Evolutionary conservation across 2,329 filamentous ascomycete genomes (phyloP).

Genomic region (Verticillium longisporum): DNA sequence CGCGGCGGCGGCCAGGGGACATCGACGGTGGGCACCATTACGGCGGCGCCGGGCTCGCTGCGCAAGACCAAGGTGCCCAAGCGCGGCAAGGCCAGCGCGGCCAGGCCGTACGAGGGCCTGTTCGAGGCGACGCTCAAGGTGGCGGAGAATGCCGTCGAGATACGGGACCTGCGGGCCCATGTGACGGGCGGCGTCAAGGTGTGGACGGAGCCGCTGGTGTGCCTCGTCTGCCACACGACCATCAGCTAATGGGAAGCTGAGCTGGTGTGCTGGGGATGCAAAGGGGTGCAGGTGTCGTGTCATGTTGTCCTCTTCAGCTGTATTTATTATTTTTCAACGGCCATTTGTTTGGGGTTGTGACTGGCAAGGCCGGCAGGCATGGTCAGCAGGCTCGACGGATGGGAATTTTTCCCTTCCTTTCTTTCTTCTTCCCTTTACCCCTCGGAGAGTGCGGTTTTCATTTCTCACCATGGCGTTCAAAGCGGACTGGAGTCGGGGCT

Average conservation of each 20-base stretch:
- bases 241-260: constrained; percentile 18
- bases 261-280: background rate
- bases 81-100: constrained; percentile 24
- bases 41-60: constrained; percentile 16
- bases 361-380: too few relatives aligned
- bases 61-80: constrained; percentile 29
- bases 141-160: constrained; percentile 35
- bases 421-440: too few relatives aligned
- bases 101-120: constrained; percentile 43
- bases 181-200: constrained; percentile 41
- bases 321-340: background rate
- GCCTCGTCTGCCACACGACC: constrained; percentile 40
- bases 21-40: constrained; percentile 1
- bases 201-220: constrained; percentile 46
- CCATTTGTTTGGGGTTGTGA: too few relatives aligned
- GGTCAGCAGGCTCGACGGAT: background rate
- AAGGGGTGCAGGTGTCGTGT: background rate
- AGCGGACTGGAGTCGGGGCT: background rate
- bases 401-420: too few relatives aligned
- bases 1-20: constrained; percentile 5
- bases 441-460: background rate
- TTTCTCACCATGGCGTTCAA: background rate
- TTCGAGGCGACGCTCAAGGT: constrained; percentile 41
- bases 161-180: constrained; percentile 41
- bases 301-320: background rate